Conservation (phyloP, 78 protist species). For the Capsaspora owczarzaki region DNA sequence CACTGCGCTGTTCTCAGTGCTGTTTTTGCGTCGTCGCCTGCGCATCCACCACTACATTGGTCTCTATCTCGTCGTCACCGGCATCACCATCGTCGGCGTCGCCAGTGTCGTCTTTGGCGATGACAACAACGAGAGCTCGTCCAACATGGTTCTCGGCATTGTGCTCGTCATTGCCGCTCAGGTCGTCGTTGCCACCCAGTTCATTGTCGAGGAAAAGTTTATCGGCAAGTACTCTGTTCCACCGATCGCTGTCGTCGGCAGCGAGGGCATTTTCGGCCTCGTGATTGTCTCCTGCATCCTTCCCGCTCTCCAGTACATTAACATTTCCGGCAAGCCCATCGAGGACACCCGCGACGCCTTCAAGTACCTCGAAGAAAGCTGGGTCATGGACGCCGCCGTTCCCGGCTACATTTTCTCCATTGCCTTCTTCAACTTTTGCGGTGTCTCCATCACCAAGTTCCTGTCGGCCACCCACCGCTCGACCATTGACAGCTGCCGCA, state of each 20-base stretch:
- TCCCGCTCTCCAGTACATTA: not conserved
- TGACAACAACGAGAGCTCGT: not conserved
- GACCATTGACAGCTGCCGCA: not conserved
- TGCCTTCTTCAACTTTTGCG: conserved; percentile 4
- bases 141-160: not conserved
- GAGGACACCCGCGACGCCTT: conserved; percentile 1
- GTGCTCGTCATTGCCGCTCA: not conserved
- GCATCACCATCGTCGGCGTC: conserved; percentile 34
- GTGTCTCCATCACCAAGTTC: not conserved
- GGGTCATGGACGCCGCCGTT: not conserved
- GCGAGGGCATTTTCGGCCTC: conserved; percentile 1
- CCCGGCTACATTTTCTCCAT: not conserved
- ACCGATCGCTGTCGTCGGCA: not conserved
- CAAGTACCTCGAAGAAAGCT: not conserved
- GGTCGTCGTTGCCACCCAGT: conserved; percentile 3
- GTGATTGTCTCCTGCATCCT: not conserved
- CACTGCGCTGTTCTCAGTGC: conserved; percentile 40
- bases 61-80: conserved; percentile 19
- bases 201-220: conserved; percentile 1
- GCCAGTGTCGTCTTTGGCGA: conserved; percentile 1
- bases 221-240: not conserved
- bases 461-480: conserved; percentile 4
- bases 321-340: not conserved
- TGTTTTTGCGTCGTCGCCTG: conserved; percentile 19
- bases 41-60: conserved; percentile 13